phyloP scores from a whole-genome alignment of 2,329 filamentous ascomycete species.

The Ceratocystis diversiconidia region DNA sequence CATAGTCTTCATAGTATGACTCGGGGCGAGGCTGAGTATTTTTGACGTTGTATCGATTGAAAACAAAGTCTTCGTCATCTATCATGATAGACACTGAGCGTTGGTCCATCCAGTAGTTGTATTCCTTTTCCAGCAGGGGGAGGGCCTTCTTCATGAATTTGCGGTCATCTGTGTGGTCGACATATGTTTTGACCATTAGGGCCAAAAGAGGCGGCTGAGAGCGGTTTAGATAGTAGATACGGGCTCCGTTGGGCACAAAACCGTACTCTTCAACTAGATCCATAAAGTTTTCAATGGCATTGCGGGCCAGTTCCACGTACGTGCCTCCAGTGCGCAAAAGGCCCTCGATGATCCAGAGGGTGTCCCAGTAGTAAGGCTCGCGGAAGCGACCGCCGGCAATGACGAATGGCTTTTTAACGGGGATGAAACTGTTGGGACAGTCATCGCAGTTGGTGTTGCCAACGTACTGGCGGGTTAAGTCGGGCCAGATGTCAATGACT shows the following conservation, averaged over 20 bases:
- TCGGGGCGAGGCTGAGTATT: constrained; percentile 56
- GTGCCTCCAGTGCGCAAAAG: constrained; percentile 49
- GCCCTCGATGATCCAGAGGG: constrained; percentile 54
- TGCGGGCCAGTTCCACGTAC: constrained; percentile 48
- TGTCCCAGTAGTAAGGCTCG: constrained; percentile 60
- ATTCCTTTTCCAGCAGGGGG: constrained; percentile 48
- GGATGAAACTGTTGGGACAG: constrained; percentile 52
- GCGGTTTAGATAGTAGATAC: constrained; percentile 53
- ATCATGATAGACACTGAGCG: constrained; percentile 38
- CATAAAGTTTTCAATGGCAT: constrained; percentile 57
- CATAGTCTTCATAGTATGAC: constrained; percentile 51
- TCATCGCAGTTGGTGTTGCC: constrained; percentile 39
- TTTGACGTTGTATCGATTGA: constrained; percentile 45
- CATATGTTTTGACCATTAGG: constrained; percentile 50
- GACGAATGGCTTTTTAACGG: constrained; percentile 54
- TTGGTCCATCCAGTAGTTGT: constrained; percentile 49
- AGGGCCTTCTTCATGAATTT: constrained; percentile 43
- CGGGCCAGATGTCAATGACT: constrained; percentile 56
- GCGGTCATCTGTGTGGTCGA: constrained; percentile 50
- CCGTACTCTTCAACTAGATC: constrained; percentile 51
- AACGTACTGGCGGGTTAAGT: constrained; percentile 46
- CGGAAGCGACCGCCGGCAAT: constrained; percentile 57
- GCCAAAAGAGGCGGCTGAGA: constrained; percentile 53
- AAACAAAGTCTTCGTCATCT: constrained; percentile 32
- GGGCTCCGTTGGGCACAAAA: constrained; percentile 54